Evolutionary conservation across 306 rosid species (phyloP), one percentile per base, ranked within the genome.

Genomic region (Quercus variabilis): DNA sequence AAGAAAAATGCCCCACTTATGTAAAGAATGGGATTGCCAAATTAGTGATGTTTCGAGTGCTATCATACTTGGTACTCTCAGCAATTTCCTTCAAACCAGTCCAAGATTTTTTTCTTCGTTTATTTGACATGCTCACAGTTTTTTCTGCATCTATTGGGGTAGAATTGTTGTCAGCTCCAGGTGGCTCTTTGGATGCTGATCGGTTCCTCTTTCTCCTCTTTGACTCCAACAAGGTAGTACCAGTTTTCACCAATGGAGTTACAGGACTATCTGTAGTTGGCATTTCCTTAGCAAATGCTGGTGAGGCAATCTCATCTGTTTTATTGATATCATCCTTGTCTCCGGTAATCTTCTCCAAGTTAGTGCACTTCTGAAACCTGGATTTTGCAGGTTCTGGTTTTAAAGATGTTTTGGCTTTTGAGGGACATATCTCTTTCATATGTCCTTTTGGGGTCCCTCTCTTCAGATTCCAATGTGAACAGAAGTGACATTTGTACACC

Each of bases 81-180:
- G 87, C 94, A 55, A 87, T 83, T 73, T 91, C 94, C 86, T 91
- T 94, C 83, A 94, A 92, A 84, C 94, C 87, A 18, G 92, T 87
- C 96, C 98, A 92, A 56, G 87, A 81, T 78, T 88, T 92, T 85
- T 78, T 83, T 57, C 91, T 80, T 59, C 92, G 76, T 86, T 88
- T 92, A 64, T 83, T 87, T 3, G 85, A 51, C 11, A 80, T 55
- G 83, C 86, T 67, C 17, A 3, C 74, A 19, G 82, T 54, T 74
- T 85, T 86, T 9, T 80, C 91, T n/a, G 51, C 84, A 19, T 81
- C 83, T 38, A 23, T 69, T 31, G 71, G 74, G 21, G 57, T 70
- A 46, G 84, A 71, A 58, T 58, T 54, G 78, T 49, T 78, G 55
- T 81, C 80, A 17, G 81, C 77, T 77, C 85, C 86, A 49, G 21